Evolutionary conservation across 148 eudicot species (phyloP), one percentile per base, ranked within the genome.

Genomic region (Rhododendron vialii): DNA sequence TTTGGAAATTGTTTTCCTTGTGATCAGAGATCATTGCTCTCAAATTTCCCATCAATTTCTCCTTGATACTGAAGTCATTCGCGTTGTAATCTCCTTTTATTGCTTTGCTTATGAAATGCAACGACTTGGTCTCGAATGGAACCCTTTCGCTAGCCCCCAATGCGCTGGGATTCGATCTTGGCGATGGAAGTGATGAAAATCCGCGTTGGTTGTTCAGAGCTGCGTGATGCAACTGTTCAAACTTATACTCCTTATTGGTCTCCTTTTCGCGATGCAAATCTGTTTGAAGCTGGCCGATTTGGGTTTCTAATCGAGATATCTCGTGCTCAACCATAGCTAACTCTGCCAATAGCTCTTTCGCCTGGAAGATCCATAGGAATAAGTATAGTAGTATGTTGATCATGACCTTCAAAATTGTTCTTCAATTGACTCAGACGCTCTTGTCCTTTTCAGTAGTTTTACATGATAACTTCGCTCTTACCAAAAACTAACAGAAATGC

Each of bases 61-160:
- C 92, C 36, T 84, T 91, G 22, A 81, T 81, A 12, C 89, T 88
- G 86, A 94, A 93, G 86, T 92, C 95, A 80, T 88, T 91, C 17
- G 88, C 89, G 84, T 73, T 85, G 61, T 93, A 93, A 86, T 93
- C 92, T 2, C 99, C 98, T 83, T 92, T 94, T n/a, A 96, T 96
- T 61, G 99, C 96, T 86, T 96, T 96, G 80, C 91, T 95, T 59
- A 96, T 96, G 89, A 96, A 96, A 88, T 94, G 98, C 89, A 96
- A 80, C 55, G 95, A 92, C 90, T 92, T 93, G 24, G 90, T 90
- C 51, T 94, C 98, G 41, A 91, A 95, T 33, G 85, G 88, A 77
- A 74, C 69, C 38, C 85, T 92, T 30, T 65, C 86, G 76, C 77
- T 20, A 18, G 48, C 28, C 71, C 85, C 30, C 57, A 86, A n/a